These are phyloP conservation scores for Gloeopeniophorella convolvens DNA, from an alignment of 768 basidiomycete genomes.

Conservation along the genomic window DNA sequence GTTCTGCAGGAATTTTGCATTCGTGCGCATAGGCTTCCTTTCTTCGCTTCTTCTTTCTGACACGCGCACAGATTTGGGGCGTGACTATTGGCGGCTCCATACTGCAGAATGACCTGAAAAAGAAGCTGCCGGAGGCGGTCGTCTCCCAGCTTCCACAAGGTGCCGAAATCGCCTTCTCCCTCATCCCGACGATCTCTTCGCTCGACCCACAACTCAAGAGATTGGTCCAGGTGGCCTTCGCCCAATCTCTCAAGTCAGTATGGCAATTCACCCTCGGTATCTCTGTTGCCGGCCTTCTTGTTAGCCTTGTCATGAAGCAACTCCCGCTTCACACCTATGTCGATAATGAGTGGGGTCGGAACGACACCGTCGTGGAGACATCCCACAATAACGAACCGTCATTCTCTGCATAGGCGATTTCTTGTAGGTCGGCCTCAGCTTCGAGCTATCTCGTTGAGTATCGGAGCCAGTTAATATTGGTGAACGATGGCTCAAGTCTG, in stretches of 20 bases:
- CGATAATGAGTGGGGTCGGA: constrained; percentile 30
- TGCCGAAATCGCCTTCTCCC: constrained; percentile 22
- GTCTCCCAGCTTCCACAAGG: constrained; percentile 23
- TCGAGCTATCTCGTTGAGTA: too few species aligned
- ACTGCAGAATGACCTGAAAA: constrained; percentile 33
- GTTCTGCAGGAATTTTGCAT: constrained; percentile 23
- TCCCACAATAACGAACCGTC: too few species aligned
- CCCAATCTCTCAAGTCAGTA: constrained; percentile 22
- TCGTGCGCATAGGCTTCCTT: neutral
- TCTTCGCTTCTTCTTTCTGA: neutral
- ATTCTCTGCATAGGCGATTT: too few species aligned
- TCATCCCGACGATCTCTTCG: constrained; percentile 26
- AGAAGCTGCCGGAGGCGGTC: constrained; percentile 27
- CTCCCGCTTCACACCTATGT: constrained; percentile 25
- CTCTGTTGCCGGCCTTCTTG: constrained; percentile 24
- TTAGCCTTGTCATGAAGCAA: constrained; percentile 25
- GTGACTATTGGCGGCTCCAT: constrained; percentile 32
- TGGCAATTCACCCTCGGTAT: constrained; percentile 30
- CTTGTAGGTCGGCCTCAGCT: too few species aligned
- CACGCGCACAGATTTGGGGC: constrained; percentile 30
- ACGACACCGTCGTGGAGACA: too few species aligned
- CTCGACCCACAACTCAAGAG: constrained; percentile 22
- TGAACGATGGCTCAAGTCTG: too few species aligned
- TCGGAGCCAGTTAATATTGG: too few species aligned
- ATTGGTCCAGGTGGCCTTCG: constrained; percentile 27